Evolutionary conservation across 352 stramenopile species (phyloP).

Genomic region (Phytophthora palmivora): DNA sequence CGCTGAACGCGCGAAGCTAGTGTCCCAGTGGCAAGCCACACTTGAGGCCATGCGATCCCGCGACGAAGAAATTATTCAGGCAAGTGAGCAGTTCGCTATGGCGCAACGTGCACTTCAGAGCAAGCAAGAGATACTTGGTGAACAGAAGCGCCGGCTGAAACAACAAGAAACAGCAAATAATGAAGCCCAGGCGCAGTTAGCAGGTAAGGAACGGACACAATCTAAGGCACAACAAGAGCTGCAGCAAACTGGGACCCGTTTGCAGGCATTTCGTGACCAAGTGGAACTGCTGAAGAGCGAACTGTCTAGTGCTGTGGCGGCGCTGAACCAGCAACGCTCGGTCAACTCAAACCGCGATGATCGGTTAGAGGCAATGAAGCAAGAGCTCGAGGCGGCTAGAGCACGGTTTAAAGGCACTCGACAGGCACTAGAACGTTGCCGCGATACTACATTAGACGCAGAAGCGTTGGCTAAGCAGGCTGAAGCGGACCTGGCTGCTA

Average conservation of each 20-base stretch:
- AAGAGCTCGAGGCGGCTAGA: slow-evolving; percentile 68
- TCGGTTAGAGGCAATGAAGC: slow-evolving; percentile 83
- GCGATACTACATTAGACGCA: slow-evolving; percentile 77
- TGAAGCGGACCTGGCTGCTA: slow-evolving; percentile 73
- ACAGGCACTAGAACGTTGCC: slow-evolving; percentile 73
- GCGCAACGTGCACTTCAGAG: slow-evolving; percentile 57
- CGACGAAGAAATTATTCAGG: slow-evolving; percentile 93
- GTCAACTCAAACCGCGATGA: slow-evolving; percentile 78
- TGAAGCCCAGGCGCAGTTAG: slow-evolving; percentile 80
- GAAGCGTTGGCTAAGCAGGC: slow-evolving; percentile 89
- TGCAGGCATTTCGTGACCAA: slow-evolving; percentile 91
- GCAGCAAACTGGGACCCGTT: slow-evolving; percentile 53
- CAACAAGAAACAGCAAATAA: slow-evolving; percentile 88
- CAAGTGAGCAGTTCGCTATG: slow-evolving; percentile 90
- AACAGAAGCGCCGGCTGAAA: slow-evolving; percentile 84
- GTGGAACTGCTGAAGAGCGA: slow-evolving; percentile 94
- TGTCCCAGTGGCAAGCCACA: slow-evolving; percentile 95
- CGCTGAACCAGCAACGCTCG: slow-evolving; percentile 82
- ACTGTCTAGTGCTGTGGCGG: slow-evolving; percentile 84
- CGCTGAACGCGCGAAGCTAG: slow-evolving; percentile 92
- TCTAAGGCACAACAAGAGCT: slow-evolving; percentile 77
- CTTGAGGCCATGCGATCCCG: slow-evolving; percentile 94
- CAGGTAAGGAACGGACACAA: slow-evolving; percentile 72
- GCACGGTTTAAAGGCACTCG: slow-evolving; percentile 86
- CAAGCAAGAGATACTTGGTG: slow-evolving; percentile 75